phyloP scores from a whole-genome alignment of 2,329 filamentous ascomycete species.

The Fusarium chaquense region DNA sequence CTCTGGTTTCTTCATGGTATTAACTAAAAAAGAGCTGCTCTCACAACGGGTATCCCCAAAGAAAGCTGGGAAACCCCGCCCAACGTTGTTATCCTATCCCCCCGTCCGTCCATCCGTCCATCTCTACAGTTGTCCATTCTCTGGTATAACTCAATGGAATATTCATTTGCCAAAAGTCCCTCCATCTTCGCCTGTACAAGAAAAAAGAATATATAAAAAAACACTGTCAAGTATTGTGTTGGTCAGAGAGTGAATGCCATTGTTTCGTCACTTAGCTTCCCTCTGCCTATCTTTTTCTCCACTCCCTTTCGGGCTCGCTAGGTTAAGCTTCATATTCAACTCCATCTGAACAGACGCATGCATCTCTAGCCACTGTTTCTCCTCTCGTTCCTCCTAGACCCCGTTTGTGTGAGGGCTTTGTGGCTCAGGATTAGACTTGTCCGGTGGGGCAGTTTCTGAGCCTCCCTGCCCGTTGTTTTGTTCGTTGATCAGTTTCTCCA shows the following conservation, averaged over 20 bases:
- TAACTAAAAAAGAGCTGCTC: slow-evolving; percentile 31
- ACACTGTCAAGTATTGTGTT: slow-evolving; percentile 37
- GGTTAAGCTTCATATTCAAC: slow-evolving; percentile 20
- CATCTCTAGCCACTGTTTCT: slow-evolving; percentile 27
- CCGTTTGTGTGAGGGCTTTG: slow-evolving; percentile 55
- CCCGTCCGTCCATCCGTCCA: slow-evolving; percentile 1
- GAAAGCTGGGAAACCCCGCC: slow-evolving; percentile 16
- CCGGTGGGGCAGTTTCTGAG: slow-evolving; percentile 51
- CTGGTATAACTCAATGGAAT: slow-evolving; percentile 47
- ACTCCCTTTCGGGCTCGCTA: slow-evolving; percentile 4
- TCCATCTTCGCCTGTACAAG: slow-evolving; percentile 30
- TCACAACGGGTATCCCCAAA: slow-evolving; percentile 5
- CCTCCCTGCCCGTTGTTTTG: slow-evolving; percentile 50
- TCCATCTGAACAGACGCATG: slow-evolving; percentile 29
- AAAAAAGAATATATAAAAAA: slow-evolving; percentile 4
- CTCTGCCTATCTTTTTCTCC: slow-evolving; percentile 10
- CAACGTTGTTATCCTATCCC: slow-evolving; percentile 32
- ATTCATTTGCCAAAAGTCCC: slow-evolving; percentile 41
- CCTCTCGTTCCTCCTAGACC: slow-evolving; percentile 27
- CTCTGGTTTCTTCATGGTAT: slow-evolving; percentile 29
- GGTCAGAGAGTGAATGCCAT: slow-evolving; percentile 31
- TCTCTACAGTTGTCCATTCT: slow-evolving; percentile 18
- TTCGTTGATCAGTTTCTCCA: slow-evolving; percentile 82
- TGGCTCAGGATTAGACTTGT: slow-evolving; percentile 50
- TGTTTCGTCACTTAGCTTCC: slow-evolving; percentile 3